These are phyloP conservation scores for Aeminium ludgeri DNA, from an alignment of 495 filamentous ascomycete genomes.

Conservation along the genomic window DNA sequence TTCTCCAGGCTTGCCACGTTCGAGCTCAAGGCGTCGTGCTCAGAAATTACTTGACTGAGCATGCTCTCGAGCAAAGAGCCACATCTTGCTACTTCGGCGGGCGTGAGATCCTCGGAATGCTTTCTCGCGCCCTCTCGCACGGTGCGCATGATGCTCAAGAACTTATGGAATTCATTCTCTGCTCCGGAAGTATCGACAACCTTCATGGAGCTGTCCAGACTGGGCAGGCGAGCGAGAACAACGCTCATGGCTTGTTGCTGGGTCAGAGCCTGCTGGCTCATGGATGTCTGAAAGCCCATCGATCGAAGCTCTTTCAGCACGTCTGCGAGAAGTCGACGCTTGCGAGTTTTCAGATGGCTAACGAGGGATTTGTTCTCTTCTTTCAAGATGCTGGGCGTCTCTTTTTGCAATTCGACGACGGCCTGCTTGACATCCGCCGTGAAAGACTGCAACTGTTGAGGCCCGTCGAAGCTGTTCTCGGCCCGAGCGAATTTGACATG, in stretches of 20 bases:
- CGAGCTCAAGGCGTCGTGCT: slow-evolving; percentile 39
- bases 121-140: slow-evolving; percentile 46
- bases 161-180: slow-evolving; percentile 63
- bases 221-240: slow-evolving; percentile 38
- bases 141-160: slow-evolving; percentile 51
- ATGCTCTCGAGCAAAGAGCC: slow-evolving; percentile 71
- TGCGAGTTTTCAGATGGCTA: slow-evolving; percentile 74
- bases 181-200: slow-evolving; percentile 21
- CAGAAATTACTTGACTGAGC: slow-evolving; percentile 46
- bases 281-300: slow-evolving; percentile 77
- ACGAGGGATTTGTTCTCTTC: slow-evolving; percentile 68
- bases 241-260: slow-evolving; percentile 53
- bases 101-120: slow-evolving; percentile 69
- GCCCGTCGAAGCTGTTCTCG: slow-evolving; percentile 10
- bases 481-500: not conserved
- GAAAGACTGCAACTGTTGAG: slow-evolving; percentile 26
- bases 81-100: slow-evolving; percentile 58
- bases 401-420: slow-evolving; percentile 55
- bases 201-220: slow-evolving; percentile 20
- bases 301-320: slow-evolving; percentile 60
- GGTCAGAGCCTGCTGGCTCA: slow-evolving; percentile 47
- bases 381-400: slow-evolving; percentile 58
- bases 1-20: not conserved
- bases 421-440: not conserved
- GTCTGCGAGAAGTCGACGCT: slow-evolving; percentile 81